Base-by-base conservation (phyloP, 2,329 filamentous ascomycete species). In the Cladosporium halotolerans region DNA sequence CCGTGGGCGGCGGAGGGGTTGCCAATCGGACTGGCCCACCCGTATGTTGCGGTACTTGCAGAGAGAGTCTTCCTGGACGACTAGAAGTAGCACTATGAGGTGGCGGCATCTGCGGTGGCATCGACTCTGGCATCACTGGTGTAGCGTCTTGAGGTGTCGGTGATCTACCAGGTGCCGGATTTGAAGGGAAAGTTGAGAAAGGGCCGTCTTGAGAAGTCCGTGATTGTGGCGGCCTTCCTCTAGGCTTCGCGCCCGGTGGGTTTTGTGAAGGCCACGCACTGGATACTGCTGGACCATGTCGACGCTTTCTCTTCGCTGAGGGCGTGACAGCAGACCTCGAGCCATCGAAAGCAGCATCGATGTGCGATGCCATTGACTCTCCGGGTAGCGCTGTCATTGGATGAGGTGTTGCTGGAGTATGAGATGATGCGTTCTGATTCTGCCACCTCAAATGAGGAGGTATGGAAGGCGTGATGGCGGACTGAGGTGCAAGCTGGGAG, bases 211-310 rank as follows among this genome's bases (percentile, higher is more conserved):
- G 76, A 0, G n/a, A 77, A 79, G 61, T 85, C 88, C 53, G 84
- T 16, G 52, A 54, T 16, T 45, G 86, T 0, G 89, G 88, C 40
- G 91, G 91, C 55, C 91, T 78, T 6, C 91, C 90, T 59, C 90
- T 78, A 11, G 86, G 77, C 67, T 91, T 95, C 2, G 85, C 84
- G 4, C 78, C 81, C 1, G 80, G 82, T 76, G 38, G 78, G 75
- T 13, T 80, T 80, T 55, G 79, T 81, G 58, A 82, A 82, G 52
- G 83, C 91, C 91, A 96, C 1, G 91, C 91, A 9, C 90, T 96
- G 1, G 90, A 96, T 0, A 96, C 89, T 6, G 88, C 89, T 0
- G 89, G 87, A 0, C 90, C 90, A 66, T 95, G 87, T 3, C 88
- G 81, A 52, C 85, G 77, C 52, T 79, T 70, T 57, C 77, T 84